These are phyloP conservation scores for Lentinula guzmanii DNA, from an alignment of 768 basidiomycete genomes.

Conservation along the genomic window DNA sequence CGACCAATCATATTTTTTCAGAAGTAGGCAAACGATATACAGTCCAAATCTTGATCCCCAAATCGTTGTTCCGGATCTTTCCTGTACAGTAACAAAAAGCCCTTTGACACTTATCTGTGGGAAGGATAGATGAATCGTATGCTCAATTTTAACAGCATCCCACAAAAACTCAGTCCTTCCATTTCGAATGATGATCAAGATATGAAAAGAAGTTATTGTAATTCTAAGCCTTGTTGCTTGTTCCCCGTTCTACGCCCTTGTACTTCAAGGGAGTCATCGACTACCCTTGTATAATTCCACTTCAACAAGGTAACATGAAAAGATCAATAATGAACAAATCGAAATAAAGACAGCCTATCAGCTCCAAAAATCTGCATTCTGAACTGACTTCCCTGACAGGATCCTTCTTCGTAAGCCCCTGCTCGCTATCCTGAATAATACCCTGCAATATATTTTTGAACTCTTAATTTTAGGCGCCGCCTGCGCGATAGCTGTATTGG, in stretches of 20 bases:
- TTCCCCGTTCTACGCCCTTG: neutral
- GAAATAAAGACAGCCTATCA: too few species aligned
- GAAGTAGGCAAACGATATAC: neutral
- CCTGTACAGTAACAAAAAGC: neutral
- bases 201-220: neutral
- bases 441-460: neutral
- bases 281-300: neutral
- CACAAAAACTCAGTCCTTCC: neutral
- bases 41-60: neutral
- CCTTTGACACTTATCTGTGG: neutral
- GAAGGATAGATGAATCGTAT: neutral
- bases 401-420: neutral
- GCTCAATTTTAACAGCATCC: neutral
- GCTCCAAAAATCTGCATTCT: too few species aligned
- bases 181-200: neutral
- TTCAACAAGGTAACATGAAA: neutral
- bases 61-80: neutral
- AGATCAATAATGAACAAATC: too few species aligned
- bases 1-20: constrained; percentile 1
- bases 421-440: neutral
- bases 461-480: neutral
- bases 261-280: neutral
- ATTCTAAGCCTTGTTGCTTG: neutral
- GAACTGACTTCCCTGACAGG: neutral
- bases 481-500: too few species aligned